A percentile compares a stretch with the other conserved stretches of the same genome.
phyloP scores from a whole-genome alignment of 352 stramenopile genomes.

The Saprolegnia diclina region DNA sequence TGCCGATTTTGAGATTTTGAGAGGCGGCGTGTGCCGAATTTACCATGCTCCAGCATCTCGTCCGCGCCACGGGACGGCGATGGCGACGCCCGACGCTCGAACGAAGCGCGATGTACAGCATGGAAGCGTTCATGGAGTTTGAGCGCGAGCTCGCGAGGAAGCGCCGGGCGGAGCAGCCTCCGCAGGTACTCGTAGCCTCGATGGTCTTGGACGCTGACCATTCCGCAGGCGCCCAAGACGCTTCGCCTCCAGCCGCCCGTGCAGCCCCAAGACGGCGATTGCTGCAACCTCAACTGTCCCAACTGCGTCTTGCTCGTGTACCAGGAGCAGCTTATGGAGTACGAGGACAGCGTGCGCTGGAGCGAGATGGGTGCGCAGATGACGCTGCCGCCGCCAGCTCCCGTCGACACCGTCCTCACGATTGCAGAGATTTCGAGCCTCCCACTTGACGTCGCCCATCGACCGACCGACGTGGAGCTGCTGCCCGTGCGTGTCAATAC shows the following conservation, averaged over 20 bases:
- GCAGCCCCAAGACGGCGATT: slow-evolving; percentile 73
- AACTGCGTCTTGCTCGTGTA: slow-evolving; percentile 85
- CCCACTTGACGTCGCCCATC: not conserved
- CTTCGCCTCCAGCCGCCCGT: slow-evolving; percentile 45
- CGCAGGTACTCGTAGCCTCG: slow-evolving; percentile 3
- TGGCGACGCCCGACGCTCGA: not conserved
- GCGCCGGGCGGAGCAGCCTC: slow-evolving; percentile 32
- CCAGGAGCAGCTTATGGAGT: slow-evolving; percentile 81
- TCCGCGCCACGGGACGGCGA: not conserved
- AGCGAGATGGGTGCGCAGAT: not conserved
- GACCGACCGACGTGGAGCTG: not conserved
- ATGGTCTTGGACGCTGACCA: not conserved
- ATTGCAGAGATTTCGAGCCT: not conserved
- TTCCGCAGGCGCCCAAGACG: slow-evolving; percentile 22
- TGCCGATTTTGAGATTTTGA: not conserved
- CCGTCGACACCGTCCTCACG: slow-evolving; percentile 2
- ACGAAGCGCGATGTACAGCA: slow-evolving; percentile 28
- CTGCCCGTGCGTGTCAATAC: not conserved
- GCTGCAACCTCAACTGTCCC: slow-evolving; percentile 76
- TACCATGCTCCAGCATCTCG: not conserved
- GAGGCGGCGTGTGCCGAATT: not conserved
- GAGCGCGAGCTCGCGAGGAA: slow-evolving; percentile 77
- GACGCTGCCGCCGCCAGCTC: not conserved
- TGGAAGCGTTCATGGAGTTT: slow-evolving; percentile 84
- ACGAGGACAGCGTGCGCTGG: slow-evolving; percentile 38